These are phyloP conservation scores for Citeromyces matritensis DNA, from an alignment of 805 yeast genomes.

Conservation along the genomic window DNA sequence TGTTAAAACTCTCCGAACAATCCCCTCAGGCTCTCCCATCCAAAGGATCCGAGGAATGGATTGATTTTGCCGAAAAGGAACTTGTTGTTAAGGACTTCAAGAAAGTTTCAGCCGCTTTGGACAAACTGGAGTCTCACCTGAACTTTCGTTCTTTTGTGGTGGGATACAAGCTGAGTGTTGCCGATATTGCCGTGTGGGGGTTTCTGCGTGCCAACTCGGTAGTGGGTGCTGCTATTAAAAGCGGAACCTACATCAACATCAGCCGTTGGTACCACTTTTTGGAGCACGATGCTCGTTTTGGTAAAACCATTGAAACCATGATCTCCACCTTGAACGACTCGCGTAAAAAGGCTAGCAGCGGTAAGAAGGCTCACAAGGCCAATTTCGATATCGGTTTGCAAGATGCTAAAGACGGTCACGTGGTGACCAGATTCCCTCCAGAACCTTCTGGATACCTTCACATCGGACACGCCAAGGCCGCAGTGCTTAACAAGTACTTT, in stretches of 20 bases:
- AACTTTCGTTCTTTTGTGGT: constrained; percentile 70
- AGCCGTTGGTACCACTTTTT: constrained; percentile 86
- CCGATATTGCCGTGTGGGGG: constrained; percentile 91
- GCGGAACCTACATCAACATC: constrained; percentile 69
- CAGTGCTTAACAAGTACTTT: constrained; percentile 89
- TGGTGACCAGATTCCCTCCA: constrained; percentile 98
- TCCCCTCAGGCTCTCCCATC: constrained; percentile 30
- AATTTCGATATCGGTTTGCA: constrained; percentile 87
- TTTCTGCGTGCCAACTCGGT: constrained; percentile 84
- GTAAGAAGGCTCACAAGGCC: constrained; percentile 82
- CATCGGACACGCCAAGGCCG: constrained; percentile 99
- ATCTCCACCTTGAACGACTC: constrained; percentile 58
- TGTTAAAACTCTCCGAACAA: constrained; percentile 32
- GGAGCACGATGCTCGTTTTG: constrained; percentile 53
- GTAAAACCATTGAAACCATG: constrained; percentile 51
- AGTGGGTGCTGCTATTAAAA: constrained; percentile 82
- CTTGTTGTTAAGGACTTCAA: constrained; percentile 79
- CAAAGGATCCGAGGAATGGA: constrained; percentile 41
- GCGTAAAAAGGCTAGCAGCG: constrained; percentile 48
- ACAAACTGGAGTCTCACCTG: constrained; percentile 66
- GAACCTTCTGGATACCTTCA: constrained; percentile 99
- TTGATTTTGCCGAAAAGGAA: constrained; percentile 49
- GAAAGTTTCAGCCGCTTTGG: constrained; percentile 64
- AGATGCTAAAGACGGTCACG: constrained; percentile 87
- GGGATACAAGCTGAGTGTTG: constrained; percentile 53